A percentile compares a stretch with the other conserved stretches of the same genome.
Evolutionary conservation across 208 protist genomes (phyloP).

Genomic region (Leishmania gerbilli): DNA sequence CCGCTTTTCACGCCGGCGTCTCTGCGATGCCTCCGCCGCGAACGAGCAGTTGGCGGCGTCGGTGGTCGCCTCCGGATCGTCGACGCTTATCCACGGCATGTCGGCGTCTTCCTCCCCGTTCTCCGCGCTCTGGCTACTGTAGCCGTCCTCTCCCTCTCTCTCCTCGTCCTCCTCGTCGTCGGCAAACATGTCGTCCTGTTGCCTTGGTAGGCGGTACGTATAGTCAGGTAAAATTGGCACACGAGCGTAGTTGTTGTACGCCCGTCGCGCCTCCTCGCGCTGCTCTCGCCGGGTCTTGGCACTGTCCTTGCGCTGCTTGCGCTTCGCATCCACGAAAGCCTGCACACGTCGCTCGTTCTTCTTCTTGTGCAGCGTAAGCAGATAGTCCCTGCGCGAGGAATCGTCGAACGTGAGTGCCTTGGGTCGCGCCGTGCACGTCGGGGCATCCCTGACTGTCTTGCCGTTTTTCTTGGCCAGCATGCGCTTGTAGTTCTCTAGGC

Average conservation of each 20-base stretch:
- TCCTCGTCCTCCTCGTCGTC: constrained; percentile 33
- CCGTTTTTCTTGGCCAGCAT: constrained; percentile 57
- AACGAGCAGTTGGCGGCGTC: background rate
- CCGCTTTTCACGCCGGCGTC: constrained; percentile 22
- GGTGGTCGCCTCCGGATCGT: constrained; percentile 22
- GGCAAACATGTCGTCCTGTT: constrained; percentile 37
- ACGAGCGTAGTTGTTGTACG: constrained; percentile 86
- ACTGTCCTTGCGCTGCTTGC: constrained; percentile 67
- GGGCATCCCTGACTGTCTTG: constrained; percentile 35
- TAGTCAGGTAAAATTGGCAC: constrained; percentile 89
- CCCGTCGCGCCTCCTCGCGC: constrained; percentile 80
- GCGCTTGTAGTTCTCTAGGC: constrained; percentile 72
- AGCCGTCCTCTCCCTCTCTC: constrained; percentile 17
- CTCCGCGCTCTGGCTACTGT: constrained; percentile 9
- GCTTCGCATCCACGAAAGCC: constrained; percentile 83
- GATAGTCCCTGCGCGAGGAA: constrained; percentile 56
- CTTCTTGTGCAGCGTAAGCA: constrained; percentile 81
- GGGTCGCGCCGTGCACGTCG: constrained; percentile 11
- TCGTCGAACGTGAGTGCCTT: constrained; percentile 71
- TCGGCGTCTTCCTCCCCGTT: constrained; percentile 10
- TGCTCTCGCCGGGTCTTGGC: constrained; percentile 72
- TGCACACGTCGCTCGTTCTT: constrained; percentile 89
- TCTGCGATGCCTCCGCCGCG: constrained; percentile 14
- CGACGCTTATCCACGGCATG: constrained; percentile 43
- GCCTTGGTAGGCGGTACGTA: constrained; percentile 68